A percentile compares a stretch with the other conserved stretches of the same genome.
Conservation (phyloP, 2,329 filamentous ascomycete genomes). For the Aureobasidium sp. region DNA sequence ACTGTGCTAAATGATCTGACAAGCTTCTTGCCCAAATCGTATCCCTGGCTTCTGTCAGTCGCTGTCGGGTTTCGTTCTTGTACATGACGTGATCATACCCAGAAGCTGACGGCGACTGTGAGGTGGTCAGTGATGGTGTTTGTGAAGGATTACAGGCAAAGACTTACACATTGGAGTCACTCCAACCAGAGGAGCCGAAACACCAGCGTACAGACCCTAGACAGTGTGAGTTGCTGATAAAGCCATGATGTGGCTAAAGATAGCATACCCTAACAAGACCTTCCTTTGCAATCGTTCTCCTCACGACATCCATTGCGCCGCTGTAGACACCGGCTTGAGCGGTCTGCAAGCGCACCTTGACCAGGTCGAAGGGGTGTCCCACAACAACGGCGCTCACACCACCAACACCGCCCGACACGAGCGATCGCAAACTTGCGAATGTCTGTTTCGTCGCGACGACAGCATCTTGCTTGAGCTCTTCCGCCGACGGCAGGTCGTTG, state of each 20-base stretch:
- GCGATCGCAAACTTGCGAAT: conserved; percentile 63
- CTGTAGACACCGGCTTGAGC: conserved; percentile 89
- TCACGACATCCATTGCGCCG: conserved; percentile 83
- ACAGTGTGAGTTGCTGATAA: background rate
- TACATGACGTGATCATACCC: conserved; percentile 35
- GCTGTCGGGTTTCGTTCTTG: background rate
- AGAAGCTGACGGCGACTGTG: conserved; percentile 58
- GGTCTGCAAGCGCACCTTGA: conserved; percentile 95
- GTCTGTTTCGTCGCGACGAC: conserved; percentile 45
- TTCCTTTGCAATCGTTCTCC: conserved; percentile 79
- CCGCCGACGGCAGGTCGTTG: conserved; percentile 26
- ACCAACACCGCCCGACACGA: conserved; percentile 84
- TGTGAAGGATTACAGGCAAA: background rate
- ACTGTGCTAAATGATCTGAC: conserved; percentile 61
- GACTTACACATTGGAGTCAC: conserved; percentile 97
- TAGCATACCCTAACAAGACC: conserved; percentile 52
- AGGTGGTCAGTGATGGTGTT: conserved; percentile 17
- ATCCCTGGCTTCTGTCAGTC: conserved; percentile 53
- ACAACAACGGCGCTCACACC: conserved; percentile 91
- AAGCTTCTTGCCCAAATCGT: conserved; percentile 88
- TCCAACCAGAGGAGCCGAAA: conserved; percentile 86
- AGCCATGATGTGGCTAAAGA: too few species aligned
- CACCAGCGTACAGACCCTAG: conserved; percentile 88
- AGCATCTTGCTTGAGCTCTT: conserved; percentile 46
- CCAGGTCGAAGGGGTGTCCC: conserved; percentile 90